Percentiles rank a stretch among this genome's conserved stretches.
Conservation (phyloP, 306 rosid genomes). For the Albizia julibrissin region DNA sequence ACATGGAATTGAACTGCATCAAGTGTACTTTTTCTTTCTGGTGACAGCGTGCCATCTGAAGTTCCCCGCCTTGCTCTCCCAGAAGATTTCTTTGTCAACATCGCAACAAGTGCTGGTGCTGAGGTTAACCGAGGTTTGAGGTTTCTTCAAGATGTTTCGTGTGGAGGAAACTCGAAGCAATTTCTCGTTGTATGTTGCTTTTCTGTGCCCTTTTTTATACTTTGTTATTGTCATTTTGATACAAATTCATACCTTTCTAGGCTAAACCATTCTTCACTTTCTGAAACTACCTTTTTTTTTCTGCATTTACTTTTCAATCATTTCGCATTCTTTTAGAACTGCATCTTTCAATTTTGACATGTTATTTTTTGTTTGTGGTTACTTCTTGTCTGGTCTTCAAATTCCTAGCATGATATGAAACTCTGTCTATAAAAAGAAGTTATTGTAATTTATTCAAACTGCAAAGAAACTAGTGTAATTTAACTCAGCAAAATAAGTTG, state of each 20-base stretch:
- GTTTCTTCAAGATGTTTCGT: conserved; percentile 79
- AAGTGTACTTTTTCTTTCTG: conserved; percentile 15
- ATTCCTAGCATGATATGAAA: background rate
- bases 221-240: conserved; percentile 17
- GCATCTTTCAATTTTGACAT: conserved; percentile 15
- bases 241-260: conserved; percentile 10
- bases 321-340: conserved; percentile 13
- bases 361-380: background rate
- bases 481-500: background rate
- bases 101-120: conserved; percentile 55
- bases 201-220: background rate
- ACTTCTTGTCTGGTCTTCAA: background rate
- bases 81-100: conserved; percentile 55
- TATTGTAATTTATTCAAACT: background rate
- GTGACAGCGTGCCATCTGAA: conserved; percentile 58
- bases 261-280: conserved; percentile 18
- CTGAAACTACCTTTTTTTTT: background rate
- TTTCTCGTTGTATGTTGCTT: conserved; percentile 57
- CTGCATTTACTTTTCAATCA: background rate
- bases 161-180: conserved; percentile 78
- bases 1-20: conserved; percentile 2
- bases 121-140: conserved; percentile 71
- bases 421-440: background rate
- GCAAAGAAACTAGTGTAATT: background rate
- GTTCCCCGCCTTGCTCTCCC: conserved; percentile 80